Evolutionary conservation across 306 rosid species (phyloP), one percentile per base, ranked within the genome.

Genomic region (Castanea crenata): DNA sequence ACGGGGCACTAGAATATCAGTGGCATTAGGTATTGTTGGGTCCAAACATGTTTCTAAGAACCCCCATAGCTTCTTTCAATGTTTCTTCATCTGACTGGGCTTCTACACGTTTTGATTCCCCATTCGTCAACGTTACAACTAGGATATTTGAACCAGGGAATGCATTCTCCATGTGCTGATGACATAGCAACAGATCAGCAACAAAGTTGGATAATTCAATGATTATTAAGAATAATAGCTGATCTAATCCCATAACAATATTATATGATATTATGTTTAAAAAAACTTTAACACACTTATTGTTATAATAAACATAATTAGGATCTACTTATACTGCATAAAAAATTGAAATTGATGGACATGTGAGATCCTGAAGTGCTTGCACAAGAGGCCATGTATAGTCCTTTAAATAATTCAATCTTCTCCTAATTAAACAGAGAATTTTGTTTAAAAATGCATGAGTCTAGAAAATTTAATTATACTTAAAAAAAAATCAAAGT

Each of bases 131-230:
- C n/a, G 99, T 95, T 84, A 95, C 98, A 5, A 95, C 99, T 76
- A 95, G 81, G 77, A 95, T 89, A 80, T 92, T 93, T 83, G 99
- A 95, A 69, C 97, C 98, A 74, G 99, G 97, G 81, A 87, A 92
- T 58, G 99, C 99, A 69, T 88, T 90, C 71, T 95, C 99, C 99
- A 95, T 95, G 93, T 92, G 94, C 99, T 95, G 92, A 71, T 86
- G 73, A 89, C 87, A 83, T n/a, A 79, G 69, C 41, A 81, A 74
- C 56, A 79, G 69, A 85, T 85, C 78, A 88, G 83, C 69, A 81
- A 41, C 51, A 81, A 82, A 55, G 23, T 76, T 34, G 63, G 80
- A 62, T 75, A 87, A 79, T 71, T 75, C 64, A 59, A 69, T 79
- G 59, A 82, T 69, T 72, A 51, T 75, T 71, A 80, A 67, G 44